phyloP scores from a whole-genome alignment of 2,329 filamentous ascomycete species.

The Dactylellina cionopaga region DNA sequence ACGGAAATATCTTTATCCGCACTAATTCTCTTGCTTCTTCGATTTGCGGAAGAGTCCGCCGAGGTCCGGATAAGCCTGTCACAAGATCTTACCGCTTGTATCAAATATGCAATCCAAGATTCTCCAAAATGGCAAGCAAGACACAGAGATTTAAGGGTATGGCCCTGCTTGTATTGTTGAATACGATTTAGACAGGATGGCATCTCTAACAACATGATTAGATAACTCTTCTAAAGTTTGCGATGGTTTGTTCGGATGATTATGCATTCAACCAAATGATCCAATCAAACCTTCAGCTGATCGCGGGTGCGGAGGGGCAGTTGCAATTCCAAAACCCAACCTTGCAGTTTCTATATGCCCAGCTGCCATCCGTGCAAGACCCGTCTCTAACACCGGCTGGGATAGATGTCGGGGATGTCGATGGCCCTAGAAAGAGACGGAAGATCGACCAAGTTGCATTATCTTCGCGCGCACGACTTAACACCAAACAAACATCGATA shows the following conservation, averaged over 20 bases:
- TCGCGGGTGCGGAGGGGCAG: slow-evolving; percentile 22
- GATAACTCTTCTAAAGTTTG: slow-evolving; percentile 44
- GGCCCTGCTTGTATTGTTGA: neutral
- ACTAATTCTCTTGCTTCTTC: slow-evolving; percentile 26
- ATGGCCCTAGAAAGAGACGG: slow-evolving; percentile 41
- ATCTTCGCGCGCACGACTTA: neutral
- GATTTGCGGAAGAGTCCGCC: slow-evolving; percentile 20
- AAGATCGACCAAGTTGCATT: slow-evolving; percentile 13
- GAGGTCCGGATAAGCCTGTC: slow-evolving; percentile 6
- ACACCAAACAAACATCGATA: slow-evolving; percentile 3
- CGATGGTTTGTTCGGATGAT: slow-evolving; percentile 40
- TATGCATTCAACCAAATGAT: slow-evolving; percentile 41
- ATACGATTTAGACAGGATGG: neutral
- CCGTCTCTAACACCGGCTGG: neutral
- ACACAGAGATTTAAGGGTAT: slow-evolving; percentile 46
- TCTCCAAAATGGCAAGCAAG: slow-evolving; percentile 38
- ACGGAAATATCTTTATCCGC: slow-evolving; percentile 49
- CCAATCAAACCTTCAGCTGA: slow-evolving; percentile 33
- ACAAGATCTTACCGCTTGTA: slow-evolving; percentile 27
- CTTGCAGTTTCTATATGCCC: slow-evolving; percentile 25
- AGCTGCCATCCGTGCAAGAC: neutral
- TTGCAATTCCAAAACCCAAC: slow-evolving; percentile 39
- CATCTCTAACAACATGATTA: neutral
- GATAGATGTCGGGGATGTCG: neutral
- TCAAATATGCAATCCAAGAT: slow-evolving; percentile 37